These are phyloP conservation scores for Forsythia suspensa DNA, from an alignment of 257 asterid species.

Conservation along the genomic window DNA sequence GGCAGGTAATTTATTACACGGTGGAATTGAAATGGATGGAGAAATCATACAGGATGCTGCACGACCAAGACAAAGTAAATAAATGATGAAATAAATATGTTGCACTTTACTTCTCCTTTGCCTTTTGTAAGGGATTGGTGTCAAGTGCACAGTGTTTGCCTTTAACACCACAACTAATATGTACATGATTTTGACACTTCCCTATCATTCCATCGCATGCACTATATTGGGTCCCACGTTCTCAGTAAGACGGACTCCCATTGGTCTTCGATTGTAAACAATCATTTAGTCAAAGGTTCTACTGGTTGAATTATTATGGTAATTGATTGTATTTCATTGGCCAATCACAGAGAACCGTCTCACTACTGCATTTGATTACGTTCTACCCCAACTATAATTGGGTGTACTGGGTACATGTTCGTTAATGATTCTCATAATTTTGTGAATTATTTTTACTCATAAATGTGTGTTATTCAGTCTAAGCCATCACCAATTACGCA, in stretches of 20 bases:
- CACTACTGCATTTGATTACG: neutral
- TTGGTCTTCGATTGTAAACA: neutral
- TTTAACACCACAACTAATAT: neutral
- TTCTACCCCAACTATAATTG: neutral
- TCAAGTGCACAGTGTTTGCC: neutral
- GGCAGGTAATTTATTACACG: neutral
- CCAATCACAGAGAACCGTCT: neutral
- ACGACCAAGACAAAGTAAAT: neutral
- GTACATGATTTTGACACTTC: neutral
- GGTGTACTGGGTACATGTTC: neutral
- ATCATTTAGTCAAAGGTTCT: neutral
- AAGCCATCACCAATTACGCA: too few relatives aligned
- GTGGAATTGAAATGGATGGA: neutral
- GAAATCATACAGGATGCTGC: neutral
- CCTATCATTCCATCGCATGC: slow-evolving; percentile 1
- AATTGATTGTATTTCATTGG: neutral
- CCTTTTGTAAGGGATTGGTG: neutral
- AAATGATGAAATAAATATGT: neutral
- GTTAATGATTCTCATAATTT: neutral
- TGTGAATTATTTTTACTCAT: neutral
- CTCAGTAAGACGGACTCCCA: neutral
- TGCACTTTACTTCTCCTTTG: neutral
- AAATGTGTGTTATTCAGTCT: too few relatives aligned
- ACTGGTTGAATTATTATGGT: neutral
- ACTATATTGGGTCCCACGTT: neutral